These are phyloP conservation scores for Mentha longifolia DNA, from an alignment of 257 asterid species.

Conservation along the genomic window DNA sequence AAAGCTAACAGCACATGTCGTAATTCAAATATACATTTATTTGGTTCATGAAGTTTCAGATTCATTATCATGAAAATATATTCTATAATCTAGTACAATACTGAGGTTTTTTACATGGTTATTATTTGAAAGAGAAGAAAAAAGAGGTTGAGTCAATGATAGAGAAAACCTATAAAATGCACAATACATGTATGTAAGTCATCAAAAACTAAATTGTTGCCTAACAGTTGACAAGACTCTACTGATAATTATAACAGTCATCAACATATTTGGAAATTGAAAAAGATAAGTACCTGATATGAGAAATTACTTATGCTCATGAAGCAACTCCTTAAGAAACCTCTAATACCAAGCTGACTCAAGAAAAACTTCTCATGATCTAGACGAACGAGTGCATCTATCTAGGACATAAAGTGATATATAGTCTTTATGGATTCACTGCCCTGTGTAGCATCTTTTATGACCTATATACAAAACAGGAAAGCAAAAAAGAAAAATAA, in stretches of 20 bases:
- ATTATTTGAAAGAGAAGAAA: not conserved
- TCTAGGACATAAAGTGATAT: conserved; percentile 76
- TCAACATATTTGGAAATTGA: conserved; percentile 2
- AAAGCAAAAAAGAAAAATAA: not conserved
- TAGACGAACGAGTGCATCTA: conserved; percentile 76
- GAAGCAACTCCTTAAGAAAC: conserved; percentile 85
- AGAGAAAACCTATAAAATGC: not conserved
- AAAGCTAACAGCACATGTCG: conserved; percentile 6
- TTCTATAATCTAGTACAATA: not conserved
- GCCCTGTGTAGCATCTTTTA: conserved; percentile 89
- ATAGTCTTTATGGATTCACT: conserved; percentile 85
- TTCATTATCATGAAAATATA: not conserved
- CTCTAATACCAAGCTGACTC: conserved; percentile 87
- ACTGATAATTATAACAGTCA: not conserved
- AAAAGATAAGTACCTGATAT: conserved; percentile 60
- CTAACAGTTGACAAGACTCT: conserved; percentile 8
- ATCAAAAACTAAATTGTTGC: conserved; percentile 16
- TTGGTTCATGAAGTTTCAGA: not conserved
- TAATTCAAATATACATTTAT: not conserved
- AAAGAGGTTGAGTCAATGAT: no score
- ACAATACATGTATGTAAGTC: not conserved
- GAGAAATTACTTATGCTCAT: conserved; percentile 72
- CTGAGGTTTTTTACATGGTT: no score
- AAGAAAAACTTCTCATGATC: conserved; percentile 91
- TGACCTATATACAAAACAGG: conserved; percentile 53